phyloP scores from a whole-genome alignment of 345 rosid genomes.

The Eucalyptus regnans region DNA sequence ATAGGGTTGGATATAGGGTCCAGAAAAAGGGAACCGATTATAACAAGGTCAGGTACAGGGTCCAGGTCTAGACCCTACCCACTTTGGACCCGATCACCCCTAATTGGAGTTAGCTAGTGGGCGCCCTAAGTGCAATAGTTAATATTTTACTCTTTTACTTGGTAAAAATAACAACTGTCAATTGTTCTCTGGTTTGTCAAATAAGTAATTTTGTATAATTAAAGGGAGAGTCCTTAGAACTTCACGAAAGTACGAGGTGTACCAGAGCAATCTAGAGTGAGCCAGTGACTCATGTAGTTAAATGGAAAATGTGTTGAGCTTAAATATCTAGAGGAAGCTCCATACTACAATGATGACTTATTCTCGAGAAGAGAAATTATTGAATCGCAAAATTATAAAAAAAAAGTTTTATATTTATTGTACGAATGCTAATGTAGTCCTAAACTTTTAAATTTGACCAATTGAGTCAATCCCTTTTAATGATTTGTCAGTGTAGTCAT shows the following conservation, averaged over 20 bases:
- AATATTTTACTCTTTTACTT: background rate
- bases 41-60: too few species aligned
- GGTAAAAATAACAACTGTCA: background rate
- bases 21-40: too few species aligned
- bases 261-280: background rate
- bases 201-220: too few species aligned
- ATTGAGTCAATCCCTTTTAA: too few species aligned
- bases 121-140: background rate
- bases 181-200: background rate
- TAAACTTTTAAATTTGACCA: too few species aligned
- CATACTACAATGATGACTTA: background rate
- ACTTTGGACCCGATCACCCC: too few species aligned
- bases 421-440: accelerated
- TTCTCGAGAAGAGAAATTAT: background rate
- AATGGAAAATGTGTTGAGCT: background rate
- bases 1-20: too few species aligned
- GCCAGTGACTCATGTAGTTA: background rate
- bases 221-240: background rate
- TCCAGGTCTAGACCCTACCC: background rate
- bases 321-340: background rate
- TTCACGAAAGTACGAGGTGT: background rate
- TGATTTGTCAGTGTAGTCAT: too few species aligned
- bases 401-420: too few species aligned
- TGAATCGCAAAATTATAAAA: background rate
- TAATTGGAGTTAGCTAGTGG: background rate